These are phyloP conservation scores for Sporothrix humicola DNA, from an alignment of 2,329 filamentous ascomycete species.

Conservation along the genomic window DNA sequence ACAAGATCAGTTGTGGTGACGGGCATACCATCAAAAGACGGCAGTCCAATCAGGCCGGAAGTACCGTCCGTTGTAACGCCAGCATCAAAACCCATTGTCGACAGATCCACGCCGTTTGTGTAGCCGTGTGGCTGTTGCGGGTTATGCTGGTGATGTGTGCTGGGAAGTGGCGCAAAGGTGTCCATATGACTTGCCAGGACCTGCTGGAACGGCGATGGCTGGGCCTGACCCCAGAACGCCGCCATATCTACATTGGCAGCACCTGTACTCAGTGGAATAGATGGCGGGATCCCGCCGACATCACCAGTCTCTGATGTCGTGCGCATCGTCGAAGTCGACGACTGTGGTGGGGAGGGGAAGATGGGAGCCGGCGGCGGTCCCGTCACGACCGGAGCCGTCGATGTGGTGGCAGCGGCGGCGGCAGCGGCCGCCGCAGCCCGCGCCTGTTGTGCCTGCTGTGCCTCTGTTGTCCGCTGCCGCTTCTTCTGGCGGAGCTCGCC, in stretches of 20 bases:
- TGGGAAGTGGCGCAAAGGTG: conserved; percentile 18
- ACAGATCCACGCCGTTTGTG: conserved; percentile 8
- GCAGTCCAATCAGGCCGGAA: conserved; percentile 17
- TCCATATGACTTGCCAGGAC: conserved; percentile 23
- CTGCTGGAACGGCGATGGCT: conserved; percentile 13
- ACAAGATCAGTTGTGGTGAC: conserved; percentile 24
- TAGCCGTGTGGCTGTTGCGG: neutral
- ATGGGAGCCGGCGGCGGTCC: neutral
- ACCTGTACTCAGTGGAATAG: neutral
- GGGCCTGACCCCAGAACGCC: conserved; percentile 16
- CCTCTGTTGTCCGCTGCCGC: conserved; percentile 28
- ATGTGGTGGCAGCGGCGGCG: neutral
- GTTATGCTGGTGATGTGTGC: conserved; percentile 7
- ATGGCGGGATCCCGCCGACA: neutral
- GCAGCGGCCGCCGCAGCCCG: neutral
- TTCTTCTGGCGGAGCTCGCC: conserved; percentile 33
- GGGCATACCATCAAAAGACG: conserved; percentile 23
- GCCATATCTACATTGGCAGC: conserved; percentile 27
- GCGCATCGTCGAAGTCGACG: conserved; percentile 27
- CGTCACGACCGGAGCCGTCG: neutral
- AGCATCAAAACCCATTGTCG: conserved; percentile 10
- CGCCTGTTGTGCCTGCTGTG: neutral
- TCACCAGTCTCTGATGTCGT: conserved; percentile 29
- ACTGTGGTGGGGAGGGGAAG: conserved; percentile 30
- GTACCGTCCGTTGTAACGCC: neutral